These are phyloP conservation scores for Globisporangium viniferum DNA, from an alignment of 352 stramenopile species.

Conservation along the genomic window DNA sequence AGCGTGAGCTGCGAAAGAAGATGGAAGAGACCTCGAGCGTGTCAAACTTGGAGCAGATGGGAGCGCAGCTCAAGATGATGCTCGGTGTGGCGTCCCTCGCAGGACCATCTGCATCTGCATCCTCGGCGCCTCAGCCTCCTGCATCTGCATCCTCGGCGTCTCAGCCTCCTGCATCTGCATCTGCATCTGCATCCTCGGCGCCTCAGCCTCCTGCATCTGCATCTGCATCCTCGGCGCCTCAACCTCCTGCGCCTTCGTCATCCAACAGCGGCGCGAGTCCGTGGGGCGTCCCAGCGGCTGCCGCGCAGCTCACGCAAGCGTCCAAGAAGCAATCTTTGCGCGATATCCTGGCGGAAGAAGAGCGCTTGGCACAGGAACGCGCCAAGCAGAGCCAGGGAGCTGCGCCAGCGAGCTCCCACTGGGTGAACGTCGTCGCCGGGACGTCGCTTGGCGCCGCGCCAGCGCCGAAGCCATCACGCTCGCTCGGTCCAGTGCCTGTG, in stretches of 20 bases:
- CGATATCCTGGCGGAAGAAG: conserved; percentile 81
- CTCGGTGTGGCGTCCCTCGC: conserved; percentile 58
- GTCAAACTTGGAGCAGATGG: conserved; percentile 74
- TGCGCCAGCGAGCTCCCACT: conserved; percentile 54
- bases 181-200: neutral
- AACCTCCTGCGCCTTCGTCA: conserved; percentile 6
- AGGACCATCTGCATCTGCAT: neutral
- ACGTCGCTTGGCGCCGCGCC: conserved; percentile 35
- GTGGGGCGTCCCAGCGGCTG: conserved; percentile 42
- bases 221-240: conserved; percentile 15
- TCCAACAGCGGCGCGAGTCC: conserved; percentile 13
- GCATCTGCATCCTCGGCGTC: conserved; percentile 14
- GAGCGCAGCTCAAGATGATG: conserved; percentile 87
- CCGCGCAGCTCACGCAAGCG: conserved; percentile 22
- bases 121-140: no score
- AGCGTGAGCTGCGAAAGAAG: conserved; percentile 60
- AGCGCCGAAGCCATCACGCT: conserved; percentile 50
- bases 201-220: no score
- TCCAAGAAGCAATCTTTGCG: conserved; percentile 60
- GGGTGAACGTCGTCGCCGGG: conserved; percentile 83
- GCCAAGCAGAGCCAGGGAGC: conserved; percentile 41
- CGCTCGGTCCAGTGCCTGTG: conserved; percentile 67
- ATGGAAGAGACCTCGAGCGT: conserved; percentile 33
- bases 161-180: conserved; percentile 10
- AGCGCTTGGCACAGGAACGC: conserved; percentile 67